phyloP scores from a whole-genome alignment of 805 yeast species.

The Isabelozyma gotoi region DNA sequence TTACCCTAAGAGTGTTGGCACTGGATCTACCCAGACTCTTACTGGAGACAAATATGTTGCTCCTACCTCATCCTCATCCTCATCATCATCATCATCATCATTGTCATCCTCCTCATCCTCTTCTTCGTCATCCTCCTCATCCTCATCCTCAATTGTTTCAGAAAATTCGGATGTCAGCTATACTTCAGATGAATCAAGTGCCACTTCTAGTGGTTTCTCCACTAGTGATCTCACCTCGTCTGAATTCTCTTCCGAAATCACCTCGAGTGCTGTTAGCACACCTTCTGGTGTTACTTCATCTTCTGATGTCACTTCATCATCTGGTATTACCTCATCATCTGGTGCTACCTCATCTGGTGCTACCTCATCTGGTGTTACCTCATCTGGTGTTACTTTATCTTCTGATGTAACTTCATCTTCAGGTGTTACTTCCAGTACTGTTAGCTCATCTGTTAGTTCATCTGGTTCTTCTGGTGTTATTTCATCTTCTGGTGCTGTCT shows the following conservation, averaged over 20 bases:
- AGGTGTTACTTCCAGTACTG: not conserved
- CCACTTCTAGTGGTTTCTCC: not conserved
- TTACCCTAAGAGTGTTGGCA: too few relatives aligned
- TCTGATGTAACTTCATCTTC: not conserved
- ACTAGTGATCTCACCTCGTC: not conserved
- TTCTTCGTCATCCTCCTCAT: not conserved
- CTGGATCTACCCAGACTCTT: too few relatives aligned
- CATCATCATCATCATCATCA: not conserved
- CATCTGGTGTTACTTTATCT: not conserved
- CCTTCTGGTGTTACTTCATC: not conserved
- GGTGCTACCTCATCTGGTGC: not conserved
- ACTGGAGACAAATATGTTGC: too few relatives aligned
- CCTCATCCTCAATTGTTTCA: not conserved
- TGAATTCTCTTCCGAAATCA: not conserved
- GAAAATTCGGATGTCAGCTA: not conserved
- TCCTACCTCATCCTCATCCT: not conserved
- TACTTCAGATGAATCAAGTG: not conserved
- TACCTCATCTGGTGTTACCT: not conserved
- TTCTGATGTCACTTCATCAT: not conserved
- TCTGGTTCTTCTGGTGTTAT: not conserved
- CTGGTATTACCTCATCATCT: not conserved
- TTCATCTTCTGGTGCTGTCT: not conserved
- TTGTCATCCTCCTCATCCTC: not conserved
- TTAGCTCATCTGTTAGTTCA: not conserved
- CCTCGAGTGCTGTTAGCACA: not conserved